Evolutionary conservation across 2,329 filamentous ascomycete species (phyloP).

Genomic region (Colletotrichum spaethianum): DNA sequence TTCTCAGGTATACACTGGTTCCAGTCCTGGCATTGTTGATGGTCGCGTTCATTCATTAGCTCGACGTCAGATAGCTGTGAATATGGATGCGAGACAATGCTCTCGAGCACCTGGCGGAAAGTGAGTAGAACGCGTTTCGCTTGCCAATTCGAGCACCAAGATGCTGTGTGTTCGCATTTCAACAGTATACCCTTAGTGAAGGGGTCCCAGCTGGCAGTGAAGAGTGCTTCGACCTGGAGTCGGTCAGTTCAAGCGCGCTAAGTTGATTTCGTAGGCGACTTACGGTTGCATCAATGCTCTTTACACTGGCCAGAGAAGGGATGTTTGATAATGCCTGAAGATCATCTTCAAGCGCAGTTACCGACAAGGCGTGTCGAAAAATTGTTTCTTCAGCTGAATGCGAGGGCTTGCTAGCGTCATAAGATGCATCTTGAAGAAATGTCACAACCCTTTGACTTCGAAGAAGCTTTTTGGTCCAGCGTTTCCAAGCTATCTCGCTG

Average conservation of each 20-base stretch:
- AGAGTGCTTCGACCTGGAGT: constrained; percentile 9
- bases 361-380: constrained; percentile 8
- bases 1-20: constrained; percentile 5
- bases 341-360: background rate
- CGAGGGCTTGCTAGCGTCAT: background rate
- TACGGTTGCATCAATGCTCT: background rate
- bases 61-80: constrained; percentile 16
- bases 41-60: constrained; percentile 15
- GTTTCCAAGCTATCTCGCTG: background rate
- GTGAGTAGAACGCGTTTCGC: constrained; percentile 13
- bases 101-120: constrained; percentile 13
- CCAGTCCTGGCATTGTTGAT: constrained; percentile 18
- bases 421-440: background rate
- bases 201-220: constrained; percentile 18
- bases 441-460: background rate
- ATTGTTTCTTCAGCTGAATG: background rate
- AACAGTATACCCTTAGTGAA: constrained; percentile 15
- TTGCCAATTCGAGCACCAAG: constrained; percentile 19
- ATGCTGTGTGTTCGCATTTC: constrained; percentile 12
- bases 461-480: background rate
- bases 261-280: background rate
- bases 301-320: background rate
- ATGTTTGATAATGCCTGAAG: background rate
- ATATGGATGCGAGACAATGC: constrained; percentile 14
- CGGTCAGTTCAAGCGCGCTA: background rate